A percentile compares a stretch with the other conserved stretches of the same genome.
Evolutionary conservation across 2,329 filamentous ascomycete genomes (phyloP).

Genomic region (Monosporascus sp.): DNA sequence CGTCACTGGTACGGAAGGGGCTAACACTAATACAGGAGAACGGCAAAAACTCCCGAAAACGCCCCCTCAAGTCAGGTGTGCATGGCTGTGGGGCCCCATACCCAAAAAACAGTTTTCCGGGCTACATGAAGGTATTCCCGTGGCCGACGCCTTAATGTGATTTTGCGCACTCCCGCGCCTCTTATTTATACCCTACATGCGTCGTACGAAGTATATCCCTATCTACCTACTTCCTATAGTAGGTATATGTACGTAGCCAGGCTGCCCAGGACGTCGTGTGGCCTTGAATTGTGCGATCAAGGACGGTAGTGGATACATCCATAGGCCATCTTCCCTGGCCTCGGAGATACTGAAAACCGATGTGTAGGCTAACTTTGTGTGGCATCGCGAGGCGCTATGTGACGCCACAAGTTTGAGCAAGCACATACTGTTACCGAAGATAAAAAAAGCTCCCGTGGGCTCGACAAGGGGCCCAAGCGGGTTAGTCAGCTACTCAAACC

Average conservation of each 20-base stretch:
- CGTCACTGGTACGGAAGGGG: neutral
- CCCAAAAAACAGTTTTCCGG: no score
- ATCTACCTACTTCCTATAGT: no score
- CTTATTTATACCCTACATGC: no score
- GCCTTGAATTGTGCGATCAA: neutral
- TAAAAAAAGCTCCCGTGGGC: constrained; percentile 1
- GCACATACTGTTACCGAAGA: constrained; percentile 3
- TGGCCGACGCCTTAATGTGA: no score
- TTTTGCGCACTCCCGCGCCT: no score
- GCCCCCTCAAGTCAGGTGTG: neutral
- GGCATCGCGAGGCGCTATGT: constrained; percentile 2
- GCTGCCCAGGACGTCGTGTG: no score
- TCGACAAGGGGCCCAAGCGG: neutral
- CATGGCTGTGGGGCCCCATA: neutral
- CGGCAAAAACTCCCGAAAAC: neutral
- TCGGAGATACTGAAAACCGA: neutral
- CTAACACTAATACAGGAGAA: neutral
- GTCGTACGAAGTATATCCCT: no score
- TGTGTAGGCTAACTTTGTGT: neutral
- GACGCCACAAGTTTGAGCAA: constrained; percentile 15
- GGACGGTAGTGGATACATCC: neutral
- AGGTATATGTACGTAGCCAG: no score
- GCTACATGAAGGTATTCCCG: no score
- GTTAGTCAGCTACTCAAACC: constrained; percentile 12
- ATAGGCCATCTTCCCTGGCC: neutral